Percentiles rank a stretch among this genome's conserved stretches.
These are phyloP conservation scores for Eutypa lata DNA, from an alignment of 2,329 filamentous ascomycete genomes.

Conservation along the genomic window DNA sequence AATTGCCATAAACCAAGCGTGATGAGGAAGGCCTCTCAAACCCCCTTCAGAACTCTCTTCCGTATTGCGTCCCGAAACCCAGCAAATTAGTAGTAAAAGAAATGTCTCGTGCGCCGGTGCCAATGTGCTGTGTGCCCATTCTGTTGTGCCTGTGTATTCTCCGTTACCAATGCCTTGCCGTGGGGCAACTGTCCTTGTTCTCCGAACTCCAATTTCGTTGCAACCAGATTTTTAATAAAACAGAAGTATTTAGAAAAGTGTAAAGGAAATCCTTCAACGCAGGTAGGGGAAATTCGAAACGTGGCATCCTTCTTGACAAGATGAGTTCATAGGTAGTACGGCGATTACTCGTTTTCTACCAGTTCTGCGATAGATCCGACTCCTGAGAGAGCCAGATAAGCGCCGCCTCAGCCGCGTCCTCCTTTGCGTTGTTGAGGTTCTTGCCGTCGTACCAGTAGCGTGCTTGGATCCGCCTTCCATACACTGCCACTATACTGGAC, in stretches of 20 bases:
- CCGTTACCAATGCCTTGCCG: constrained; percentile 16
- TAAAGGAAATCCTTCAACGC: constrained; percentile 12
- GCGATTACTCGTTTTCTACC: constrained; percentile 10
- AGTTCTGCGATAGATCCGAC: constrained; percentile 29
- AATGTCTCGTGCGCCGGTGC: constrained; percentile 16
- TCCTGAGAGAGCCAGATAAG: constrained; percentile 51
- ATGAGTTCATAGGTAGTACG: constrained; percentile 3
- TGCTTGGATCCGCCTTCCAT: constrained; percentile 62
- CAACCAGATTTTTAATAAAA: constrained; percentile 21
- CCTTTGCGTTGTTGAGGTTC: constrained; percentile 81
- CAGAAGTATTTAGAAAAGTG: constrained; percentile 10
- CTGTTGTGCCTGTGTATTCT: constrained; percentile 6
- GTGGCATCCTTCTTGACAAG: constrained; percentile 1
- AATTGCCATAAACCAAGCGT: neutral
- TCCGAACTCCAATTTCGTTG: constrained; percentile 26
- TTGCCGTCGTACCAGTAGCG: constrained; percentile 91
- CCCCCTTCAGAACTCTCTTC: neutral
- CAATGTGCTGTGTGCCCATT: constrained; percentile 11
- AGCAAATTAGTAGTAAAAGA: neutral
- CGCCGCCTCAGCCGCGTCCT: constrained; percentile 87
- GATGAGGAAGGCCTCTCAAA: neutral
- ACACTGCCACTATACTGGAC: constrained; percentile 77
- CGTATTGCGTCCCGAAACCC: neutral
- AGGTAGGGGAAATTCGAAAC: constrained; percentile 10
- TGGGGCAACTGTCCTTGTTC: constrained; percentile 25